Evolutionary conservation across 2,329 filamentous ascomycete genomes (phyloP).

Genomic region (Furcasterigmium sp.): DNA sequence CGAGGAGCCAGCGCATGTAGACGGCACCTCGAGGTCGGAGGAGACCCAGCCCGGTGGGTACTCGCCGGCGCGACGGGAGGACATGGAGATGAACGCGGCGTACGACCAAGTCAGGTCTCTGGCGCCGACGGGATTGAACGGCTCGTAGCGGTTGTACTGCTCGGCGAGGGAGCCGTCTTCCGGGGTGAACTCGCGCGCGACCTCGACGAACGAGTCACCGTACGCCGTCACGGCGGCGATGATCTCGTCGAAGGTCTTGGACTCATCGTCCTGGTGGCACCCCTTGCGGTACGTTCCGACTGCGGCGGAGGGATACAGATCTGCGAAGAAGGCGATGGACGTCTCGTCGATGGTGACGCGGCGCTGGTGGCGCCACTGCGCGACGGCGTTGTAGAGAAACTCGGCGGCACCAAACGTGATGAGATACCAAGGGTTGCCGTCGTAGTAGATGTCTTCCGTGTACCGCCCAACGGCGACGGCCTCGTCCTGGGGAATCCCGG

Average conservation of each 20-base stretch:
- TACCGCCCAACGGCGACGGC: constrained; percentile 42
- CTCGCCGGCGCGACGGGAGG: constrained; percentile 29
- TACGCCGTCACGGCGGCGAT: constrained; percentile 42
- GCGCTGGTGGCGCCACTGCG: constrained; percentile 44
- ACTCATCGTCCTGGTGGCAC: constrained; percentile 15
- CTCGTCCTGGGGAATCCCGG: constrained; percentile 34
- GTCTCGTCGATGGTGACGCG: constrained; percentile 42
- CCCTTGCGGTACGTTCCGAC: constrained; percentile 39
- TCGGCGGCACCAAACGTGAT: constrained; percentile 52
- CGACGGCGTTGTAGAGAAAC: constrained; percentile 51
- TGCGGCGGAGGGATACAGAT: constrained; percentile 40
- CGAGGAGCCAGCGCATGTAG: constrained; percentile 18
- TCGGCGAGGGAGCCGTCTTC: constrained; percentile 40
- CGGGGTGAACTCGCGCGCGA: constrained; percentile 42
- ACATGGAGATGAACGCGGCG: constrained; percentile 42
- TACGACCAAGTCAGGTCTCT: constrained; percentile 48
- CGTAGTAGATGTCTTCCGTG: constrained; percentile 47
- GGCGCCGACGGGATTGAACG: constrained; percentile 34
- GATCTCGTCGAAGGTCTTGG: constrained; percentile 32
- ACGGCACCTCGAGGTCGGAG: constrained; percentile 16
- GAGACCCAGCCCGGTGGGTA: constrained; percentile 23
- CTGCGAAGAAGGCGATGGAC: constrained; percentile 51
- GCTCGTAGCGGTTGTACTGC: constrained; percentile 37
- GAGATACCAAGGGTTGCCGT: constrained; percentile 55
- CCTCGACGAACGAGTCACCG: constrained; percentile 47